Base-by-base conservation (phyloP, 148 eudicot species). In the Cornus kousa region DNA sequence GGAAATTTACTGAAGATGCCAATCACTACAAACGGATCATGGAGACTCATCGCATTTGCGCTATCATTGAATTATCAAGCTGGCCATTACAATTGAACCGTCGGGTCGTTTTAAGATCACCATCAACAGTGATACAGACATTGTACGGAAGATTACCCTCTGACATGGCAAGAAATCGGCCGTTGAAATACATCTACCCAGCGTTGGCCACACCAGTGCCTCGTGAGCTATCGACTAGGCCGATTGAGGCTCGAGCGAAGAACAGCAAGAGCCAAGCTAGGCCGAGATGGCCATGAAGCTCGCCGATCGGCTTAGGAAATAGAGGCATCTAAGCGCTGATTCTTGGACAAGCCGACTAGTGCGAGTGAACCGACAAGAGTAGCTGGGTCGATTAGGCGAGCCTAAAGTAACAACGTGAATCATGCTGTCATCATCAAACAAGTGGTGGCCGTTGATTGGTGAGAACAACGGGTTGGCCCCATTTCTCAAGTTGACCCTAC, bases 141-240 rank as follows among this genome's bases (percentile, higher is more conserved):
- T 83, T 82, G 83, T 91, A 91, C 2, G 94, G 94, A 19, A 91
- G 85, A 78, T 91, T 92, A 73, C 89, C 94, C 76, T 91, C 94
- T 0, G 94, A 89, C 90, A 91, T 91, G 35, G 94, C 94, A n/a
- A 91, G 83, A n/a, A 91, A 73, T 32, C 86, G 82, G 14, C 88
- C 87, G 57, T 91, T 87, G 40, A 85, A 89, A 43, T 86, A 91
- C 7, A 88, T 83, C 16, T 89, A 24, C 0, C 92, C 92, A 9
- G 90, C 92, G 55, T 89, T 91, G 2, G 92, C 92, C n/a, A 86
- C 83, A 1, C 94, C 94, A 0, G 46, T 83, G 40, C 94, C 94
- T 10, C 40, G 78, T 19, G 78, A 0, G 0, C 13, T 22, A 67
- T 89, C 86, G 5, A 89, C 80, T 5, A 88, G 16, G 32, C 92